A percentile compares a stretch with the other conserved stretches of the same genome.
These are phyloP conservation scores for Pinus albicaulis DNA, from an alignment of 75 land plant genomes.

Conservation along the genomic window DNA sequence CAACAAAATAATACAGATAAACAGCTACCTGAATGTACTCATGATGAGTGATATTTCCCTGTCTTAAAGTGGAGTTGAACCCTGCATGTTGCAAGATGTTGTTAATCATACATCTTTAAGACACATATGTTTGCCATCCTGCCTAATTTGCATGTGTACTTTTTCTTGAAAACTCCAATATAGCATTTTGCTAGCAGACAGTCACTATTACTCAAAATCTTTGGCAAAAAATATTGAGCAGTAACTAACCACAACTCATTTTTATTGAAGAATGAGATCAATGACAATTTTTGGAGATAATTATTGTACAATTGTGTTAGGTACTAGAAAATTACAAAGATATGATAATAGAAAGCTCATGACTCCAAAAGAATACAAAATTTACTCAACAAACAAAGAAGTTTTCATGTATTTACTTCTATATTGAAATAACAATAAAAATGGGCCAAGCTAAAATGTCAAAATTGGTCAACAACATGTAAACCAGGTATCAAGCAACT, in stretches of 20 bases:
- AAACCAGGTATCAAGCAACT: too few species aligned
- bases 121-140: not conserved
- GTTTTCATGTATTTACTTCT: too few species aligned
- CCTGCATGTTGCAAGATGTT: conserved; percentile 35
- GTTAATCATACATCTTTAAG: too few species aligned
- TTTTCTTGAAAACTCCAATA: not conserved
- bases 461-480: too few species aligned
- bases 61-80: conserved; percentile 84
- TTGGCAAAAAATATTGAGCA: not conserved
- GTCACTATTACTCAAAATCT: not conserved
- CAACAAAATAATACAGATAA: not conserved
- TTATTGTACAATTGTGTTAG: too few species aligned
- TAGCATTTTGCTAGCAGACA: not conserved
- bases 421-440: too few species aligned
- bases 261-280: not conserved
- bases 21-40: conserved; percentile 81
- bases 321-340: too few species aligned
- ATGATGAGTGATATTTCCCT: conserved; percentile 92
- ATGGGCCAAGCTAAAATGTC: too few species aligned
- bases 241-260: not conserved
- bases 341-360: too few species aligned
- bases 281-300: too few species aligned
- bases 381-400: too few species aligned
- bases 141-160: not conserved
- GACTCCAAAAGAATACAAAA: too few species aligned